phyloP scores from a whole-genome alignment of 768 basidiomycete species.

The Termitomyces titanicus region DNA sequence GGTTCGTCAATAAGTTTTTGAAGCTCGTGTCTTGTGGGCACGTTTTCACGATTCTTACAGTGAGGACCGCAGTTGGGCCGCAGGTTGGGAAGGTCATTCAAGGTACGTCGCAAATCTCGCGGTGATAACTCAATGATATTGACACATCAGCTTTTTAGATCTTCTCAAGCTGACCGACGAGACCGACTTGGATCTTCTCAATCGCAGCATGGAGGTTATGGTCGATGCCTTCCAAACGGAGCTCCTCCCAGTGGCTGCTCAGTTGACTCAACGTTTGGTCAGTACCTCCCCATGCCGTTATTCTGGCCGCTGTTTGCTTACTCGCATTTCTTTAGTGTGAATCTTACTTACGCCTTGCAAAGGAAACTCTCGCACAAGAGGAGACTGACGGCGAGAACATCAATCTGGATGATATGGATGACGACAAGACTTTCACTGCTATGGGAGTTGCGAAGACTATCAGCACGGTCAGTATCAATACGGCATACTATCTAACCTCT shows the following conservation, averaged over 20 bases:
- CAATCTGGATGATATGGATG: constrained; percentile 62
- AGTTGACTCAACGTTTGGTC: constrained; percentile 75
- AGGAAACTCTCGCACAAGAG: constrained; percentile 58
- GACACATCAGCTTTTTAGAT: constrained; percentile 40
- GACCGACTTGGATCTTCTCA: constrained; percentile 84
- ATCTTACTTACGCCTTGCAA: constrained; percentile 75
- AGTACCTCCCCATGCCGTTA: constrained; percentile 21
- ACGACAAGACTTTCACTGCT: constrained; percentile 84
- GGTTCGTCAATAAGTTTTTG: constrained; percentile 36
- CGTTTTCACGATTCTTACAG: constrained; percentile 29
- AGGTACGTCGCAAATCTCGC: constrained; percentile 38
- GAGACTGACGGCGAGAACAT: constrained; percentile 45
- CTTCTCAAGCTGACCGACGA: constrained; percentile 89
- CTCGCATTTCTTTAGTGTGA: constrained; percentile 52
- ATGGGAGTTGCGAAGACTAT: constrained; percentile 90
- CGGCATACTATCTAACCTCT: background rate
- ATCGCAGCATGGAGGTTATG: constrained; percentile 80
- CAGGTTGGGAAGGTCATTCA: constrained; percentile 87
- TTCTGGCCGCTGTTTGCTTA: background rate
- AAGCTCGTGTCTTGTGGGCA: background rate
- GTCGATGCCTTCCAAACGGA: constrained; percentile 84
- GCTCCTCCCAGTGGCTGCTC: constrained; percentile 79
- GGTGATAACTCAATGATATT: background rate
- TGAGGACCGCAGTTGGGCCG: constrained; percentile 65
- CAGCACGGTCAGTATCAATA: constrained; percentile 51